These are phyloP conservation scores for Ophiosphaerella korrae DNA, from an alignment of 2,329 filamentous ascomycete species.

Conservation along the genomic window DNA sequence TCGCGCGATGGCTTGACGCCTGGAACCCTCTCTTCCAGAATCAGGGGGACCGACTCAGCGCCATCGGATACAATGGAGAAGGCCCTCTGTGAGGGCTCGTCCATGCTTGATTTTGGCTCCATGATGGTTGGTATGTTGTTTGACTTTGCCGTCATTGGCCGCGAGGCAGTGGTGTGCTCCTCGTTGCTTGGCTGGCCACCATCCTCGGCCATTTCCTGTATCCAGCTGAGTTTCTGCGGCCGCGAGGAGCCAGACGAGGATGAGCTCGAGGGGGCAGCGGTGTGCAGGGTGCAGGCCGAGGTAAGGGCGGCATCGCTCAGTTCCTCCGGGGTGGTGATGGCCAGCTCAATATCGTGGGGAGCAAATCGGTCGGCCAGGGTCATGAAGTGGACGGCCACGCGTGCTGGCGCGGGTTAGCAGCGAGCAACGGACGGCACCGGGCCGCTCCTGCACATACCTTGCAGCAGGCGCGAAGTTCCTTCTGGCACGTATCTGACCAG, in stretches of 20 bases:
- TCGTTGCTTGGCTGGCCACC: conserved; percentile 46
- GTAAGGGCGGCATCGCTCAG: conserved; percentile 88
- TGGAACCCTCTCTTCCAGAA: conserved; percentile 12
- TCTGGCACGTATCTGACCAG: conserved; percentile 92
- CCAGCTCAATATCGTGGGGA: conserved; percentile 84
- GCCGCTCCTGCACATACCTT: conserved; percentile 68
- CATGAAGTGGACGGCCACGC: conserved; percentile 73
- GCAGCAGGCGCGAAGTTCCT: conserved; percentile 84
- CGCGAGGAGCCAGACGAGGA: conserved; percentile 80
- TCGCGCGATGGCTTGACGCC: conserved; percentile 16
- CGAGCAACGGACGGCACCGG: neutral
- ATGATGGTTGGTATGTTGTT: conserved; percentile 29
- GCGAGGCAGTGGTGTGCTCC: conserved; percentile 17
- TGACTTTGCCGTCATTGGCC: conserved; percentile 28
- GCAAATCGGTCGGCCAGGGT: conserved; percentile 70
- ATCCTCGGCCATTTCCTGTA: conserved; percentile 91
- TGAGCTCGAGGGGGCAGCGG: conserved; percentile 82
- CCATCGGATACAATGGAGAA: conserved; percentile 16
- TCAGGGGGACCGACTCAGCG: conserved; percentile 21
- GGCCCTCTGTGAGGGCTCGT: conserved; percentile 2
- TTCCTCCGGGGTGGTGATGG: conserved; percentile 74
- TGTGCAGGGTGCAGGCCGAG: conserved; percentile 85
- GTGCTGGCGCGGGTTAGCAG: conserved; percentile 62
- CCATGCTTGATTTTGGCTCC: conserved; percentile 21
- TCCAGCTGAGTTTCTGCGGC: conserved; percentile 81